These are phyloP conservation scores for Salix udensis DNA, from an alignment of 345 rosid species.

Conservation along the genomic window DNA sequence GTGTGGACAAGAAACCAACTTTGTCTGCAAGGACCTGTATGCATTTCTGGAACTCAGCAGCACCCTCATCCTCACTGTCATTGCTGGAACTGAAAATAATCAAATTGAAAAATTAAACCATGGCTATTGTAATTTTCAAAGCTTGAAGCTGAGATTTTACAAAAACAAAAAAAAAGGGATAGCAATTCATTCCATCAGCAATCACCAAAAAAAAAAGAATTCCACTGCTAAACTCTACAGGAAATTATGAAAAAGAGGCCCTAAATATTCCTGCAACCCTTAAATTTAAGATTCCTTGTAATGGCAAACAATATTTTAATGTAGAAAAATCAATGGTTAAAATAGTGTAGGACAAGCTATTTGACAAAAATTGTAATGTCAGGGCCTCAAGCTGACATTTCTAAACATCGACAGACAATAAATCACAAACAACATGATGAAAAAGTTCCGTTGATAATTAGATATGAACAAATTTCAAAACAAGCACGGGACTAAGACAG, in stretches of 20 bases:
- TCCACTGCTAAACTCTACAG: background rate
- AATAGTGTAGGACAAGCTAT: background rate
- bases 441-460: no score
- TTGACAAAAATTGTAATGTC: no score
- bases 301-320: background rate
- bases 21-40: slow-evolving; percentile 69
- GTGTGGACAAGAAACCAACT: slow-evolving; percentile 70
- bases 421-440: no score
- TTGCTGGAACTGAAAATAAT: slow-evolving; percentile 51
- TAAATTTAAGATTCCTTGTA: background rate
- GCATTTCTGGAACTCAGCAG: slow-evolving; percentile 67
- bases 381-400: no score
- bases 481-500: background rate
- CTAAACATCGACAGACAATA: no score
- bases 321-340: background rate
- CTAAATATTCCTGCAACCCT: background rate
- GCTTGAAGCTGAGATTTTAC: no score
- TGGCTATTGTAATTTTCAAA: slow-evolving; percentile 1
- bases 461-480: background rate
- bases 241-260: background rate
- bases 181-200: background rate
- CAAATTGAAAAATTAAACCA: slow-evolving; percentile 17
- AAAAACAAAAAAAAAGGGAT: background rate
- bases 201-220: background rate
- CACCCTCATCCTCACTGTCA: slow-evolving; percentile 76